phyloP scores from a whole-genome alignment of 805 yeast genomes.

The Starmerella geochares region DNA sequence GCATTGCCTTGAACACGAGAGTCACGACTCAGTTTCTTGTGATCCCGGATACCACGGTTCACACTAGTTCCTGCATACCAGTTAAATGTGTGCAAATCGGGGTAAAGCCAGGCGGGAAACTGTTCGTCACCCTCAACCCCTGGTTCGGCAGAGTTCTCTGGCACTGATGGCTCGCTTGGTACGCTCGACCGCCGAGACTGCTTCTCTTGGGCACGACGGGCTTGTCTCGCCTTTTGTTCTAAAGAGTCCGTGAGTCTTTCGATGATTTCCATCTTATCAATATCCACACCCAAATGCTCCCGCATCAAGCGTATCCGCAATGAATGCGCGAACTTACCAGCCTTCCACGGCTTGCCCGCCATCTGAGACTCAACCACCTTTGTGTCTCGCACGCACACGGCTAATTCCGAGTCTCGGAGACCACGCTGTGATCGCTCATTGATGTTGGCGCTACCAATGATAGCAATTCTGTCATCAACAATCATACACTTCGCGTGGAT shows the following conservation, averaged over 20 bases:
- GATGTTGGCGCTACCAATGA: conserved; percentile 94
- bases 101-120: conserved; percentile 24
- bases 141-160: not conserved
- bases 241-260: conserved; percentile 23
- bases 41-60: conserved; percentile 73
- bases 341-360: conserved; percentile 74
- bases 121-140: not conserved
- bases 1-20: conserved; percentile 61
- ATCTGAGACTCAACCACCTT: conserved; percentile 43
- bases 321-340: conserved; percentile 81
- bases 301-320: conserved; percentile 86
- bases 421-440: conserved; percentile 97
- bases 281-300: conserved; percentile 87
- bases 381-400: conserved; percentile 76
- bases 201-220: not conserved
- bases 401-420: conserved; percentile 85
- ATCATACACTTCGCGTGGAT: conserved; percentile 87
- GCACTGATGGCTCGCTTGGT: not conserved
- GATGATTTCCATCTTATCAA: conserved; percentile 25
- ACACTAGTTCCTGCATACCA: conserved; percentile 74
- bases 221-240: not conserved
- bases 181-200: not conserved
- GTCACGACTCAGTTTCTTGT: conserved; percentile 70
- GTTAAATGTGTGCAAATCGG: conserved; percentile 50
- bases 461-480: conserved; percentile 86